Evolutionary conservation across 495 filamentous ascomycete species (phyloP).

Genomic region (Tuber melanosporum): DNA sequence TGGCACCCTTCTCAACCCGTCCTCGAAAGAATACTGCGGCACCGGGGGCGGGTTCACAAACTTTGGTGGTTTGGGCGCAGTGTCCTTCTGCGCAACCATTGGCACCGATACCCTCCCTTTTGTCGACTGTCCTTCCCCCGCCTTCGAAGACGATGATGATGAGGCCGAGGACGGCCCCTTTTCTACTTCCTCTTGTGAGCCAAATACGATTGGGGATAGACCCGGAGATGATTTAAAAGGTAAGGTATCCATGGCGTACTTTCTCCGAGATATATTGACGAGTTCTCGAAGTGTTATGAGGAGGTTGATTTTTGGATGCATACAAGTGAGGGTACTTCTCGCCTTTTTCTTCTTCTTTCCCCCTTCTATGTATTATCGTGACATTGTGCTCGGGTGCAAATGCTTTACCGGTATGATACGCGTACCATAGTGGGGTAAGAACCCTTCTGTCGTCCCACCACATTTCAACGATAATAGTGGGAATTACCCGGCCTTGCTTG

Average conservation of each 20-base stretch:
- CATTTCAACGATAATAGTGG: no score
- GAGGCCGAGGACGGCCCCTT: neutral
- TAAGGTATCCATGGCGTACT: neutral
- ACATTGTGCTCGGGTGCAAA: neutral
- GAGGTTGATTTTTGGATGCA: neutral
- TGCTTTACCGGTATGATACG: neutral
- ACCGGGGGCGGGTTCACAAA: constrained; percentile 32
- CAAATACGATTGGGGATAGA: neutral
- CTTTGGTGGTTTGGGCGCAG: constrained; percentile 17
- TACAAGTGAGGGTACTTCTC: neutral
- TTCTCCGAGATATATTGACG: neutral
- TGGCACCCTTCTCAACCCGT: constrained; percentile 70
- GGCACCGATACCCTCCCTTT: neutral
- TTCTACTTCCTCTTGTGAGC: neutral
- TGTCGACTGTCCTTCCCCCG: neutral
- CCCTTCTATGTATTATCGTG: neutral
- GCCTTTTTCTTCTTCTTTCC: neutral
- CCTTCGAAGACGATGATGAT: neutral
- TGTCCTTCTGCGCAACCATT: constrained; percentile 11
- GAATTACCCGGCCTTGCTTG: constrained; percentile 23
- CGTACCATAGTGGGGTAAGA: neutral
- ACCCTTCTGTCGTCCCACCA: neutral
- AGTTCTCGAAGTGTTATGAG: neutral
- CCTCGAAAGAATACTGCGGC: constrained; percentile 63
- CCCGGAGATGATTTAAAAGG: neutral